phyloP scores from a whole-genome alignment of 2,329 filamentous ascomycete species.

The Nigrospora sphaerica region DNA sequence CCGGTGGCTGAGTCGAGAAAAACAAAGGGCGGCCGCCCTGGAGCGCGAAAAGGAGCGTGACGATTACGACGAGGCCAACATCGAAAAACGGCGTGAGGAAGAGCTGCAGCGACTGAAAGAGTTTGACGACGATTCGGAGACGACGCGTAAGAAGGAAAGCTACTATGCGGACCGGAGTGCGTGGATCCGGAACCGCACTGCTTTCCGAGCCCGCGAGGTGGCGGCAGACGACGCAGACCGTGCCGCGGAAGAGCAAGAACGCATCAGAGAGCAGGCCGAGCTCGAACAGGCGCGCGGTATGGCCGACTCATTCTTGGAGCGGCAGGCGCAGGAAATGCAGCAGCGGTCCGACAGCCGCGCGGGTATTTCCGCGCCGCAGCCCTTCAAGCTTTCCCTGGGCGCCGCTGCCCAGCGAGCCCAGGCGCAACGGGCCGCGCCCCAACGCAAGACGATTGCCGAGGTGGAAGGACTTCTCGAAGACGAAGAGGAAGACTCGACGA shows the following conservation, averaged over 20 bases:
- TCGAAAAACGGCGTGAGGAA: slow-evolving; percentile 56
- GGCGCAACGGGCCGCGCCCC: slow-evolving; percentile 45
- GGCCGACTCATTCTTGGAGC: slow-evolving; percentile 85
- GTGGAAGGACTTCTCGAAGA: slow-evolving; percentile 93
- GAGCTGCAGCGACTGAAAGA: slow-evolving; percentile 65
- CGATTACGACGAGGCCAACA: slow-evolving; percentile 61
- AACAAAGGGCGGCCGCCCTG: slow-evolving; percentile 73
- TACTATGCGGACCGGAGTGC: slow-evolving; percentile 84
- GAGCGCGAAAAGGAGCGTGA: slow-evolving; percentile 80
- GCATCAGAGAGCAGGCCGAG: slow-evolving; percentile 60
- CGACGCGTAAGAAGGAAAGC: slow-evolving; percentile 60
- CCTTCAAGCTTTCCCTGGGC: slow-evolving; percentile 89
- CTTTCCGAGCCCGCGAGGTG: slow-evolving; percentile 67
- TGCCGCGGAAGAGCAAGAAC: slow-evolving; percentile 68
- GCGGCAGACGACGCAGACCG: slow-evolving; percentile 78
- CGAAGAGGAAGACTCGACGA: slow-evolving; percentile 71
- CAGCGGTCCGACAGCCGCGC: slow-evolving; percentile 29
- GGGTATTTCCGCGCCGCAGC: slow-evolving; percentile 52
- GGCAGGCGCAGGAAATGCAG: slow-evolving; percentile 72
- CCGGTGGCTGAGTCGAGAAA: slow-evolving; percentile 85
- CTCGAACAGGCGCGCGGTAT: slow-evolving; percentile 73
- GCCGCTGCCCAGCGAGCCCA: slow-evolving; percentile 72
- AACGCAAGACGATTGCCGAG: slow-evolving; percentile 79
- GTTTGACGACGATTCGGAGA: slow-evolving; percentile 91
- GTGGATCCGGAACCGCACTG: slow-evolving; percentile 76